phyloP scores from a whole-genome alignment of 345 rosid species.

The Eucalyptus fibrosa region DNA sequence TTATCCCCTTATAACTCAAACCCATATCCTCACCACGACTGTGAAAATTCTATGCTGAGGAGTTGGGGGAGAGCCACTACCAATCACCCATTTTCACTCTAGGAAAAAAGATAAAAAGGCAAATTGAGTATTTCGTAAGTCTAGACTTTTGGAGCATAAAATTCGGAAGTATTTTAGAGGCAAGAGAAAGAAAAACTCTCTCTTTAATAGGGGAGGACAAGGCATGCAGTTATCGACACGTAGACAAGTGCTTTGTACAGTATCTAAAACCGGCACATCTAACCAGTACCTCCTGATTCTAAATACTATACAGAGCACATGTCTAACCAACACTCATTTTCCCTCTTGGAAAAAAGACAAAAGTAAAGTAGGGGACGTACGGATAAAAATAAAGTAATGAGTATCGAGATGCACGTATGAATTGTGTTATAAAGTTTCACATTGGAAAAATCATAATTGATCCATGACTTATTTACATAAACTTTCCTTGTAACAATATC shows the following conservation, averaged over 20 bases:
- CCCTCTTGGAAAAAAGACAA: background rate
- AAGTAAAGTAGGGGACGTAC: background rate
- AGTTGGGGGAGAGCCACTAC: background rate
- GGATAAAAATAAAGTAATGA: background rate
- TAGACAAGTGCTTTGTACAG: no score
- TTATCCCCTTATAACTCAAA: background rate
- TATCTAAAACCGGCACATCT: no score
- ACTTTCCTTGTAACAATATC: background rate
- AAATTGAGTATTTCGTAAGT: no score
- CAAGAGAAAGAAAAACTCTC: accelerated
- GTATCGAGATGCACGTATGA: background rate
- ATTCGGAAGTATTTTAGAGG: accelerated
- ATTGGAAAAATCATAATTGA: background rate
- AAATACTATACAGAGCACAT: accelerated
- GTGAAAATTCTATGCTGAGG: background rate
- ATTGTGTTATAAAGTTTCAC: background rate
- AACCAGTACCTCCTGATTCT: accelerated
- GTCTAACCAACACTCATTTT: background rate
- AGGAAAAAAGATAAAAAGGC: background rate
- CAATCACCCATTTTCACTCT: background rate
- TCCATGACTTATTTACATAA: background rate
- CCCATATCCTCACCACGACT: background rate
- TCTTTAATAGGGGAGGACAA: accelerated
- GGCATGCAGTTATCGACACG: accelerated
- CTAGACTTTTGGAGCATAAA: no score